Base-by-base conservation (phyloP, 2,329 filamentous ascomycete species). In the Neofusicoccum sp. region DNA sequence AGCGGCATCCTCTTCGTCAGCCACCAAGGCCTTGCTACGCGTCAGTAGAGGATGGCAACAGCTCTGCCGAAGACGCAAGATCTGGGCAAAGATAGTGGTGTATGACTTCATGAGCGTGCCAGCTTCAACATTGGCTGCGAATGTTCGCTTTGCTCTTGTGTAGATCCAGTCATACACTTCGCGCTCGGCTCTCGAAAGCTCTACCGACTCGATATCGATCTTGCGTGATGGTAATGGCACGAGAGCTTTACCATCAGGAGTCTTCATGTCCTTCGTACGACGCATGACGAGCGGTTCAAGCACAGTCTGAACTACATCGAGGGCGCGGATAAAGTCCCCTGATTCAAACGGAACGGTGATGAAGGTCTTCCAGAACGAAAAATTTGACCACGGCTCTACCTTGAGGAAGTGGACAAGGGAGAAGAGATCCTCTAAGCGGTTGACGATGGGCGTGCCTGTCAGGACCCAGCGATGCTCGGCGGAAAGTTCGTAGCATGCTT, bases 321-420 rank as follows among this genome's bases (percentile, higher is more conserved):
- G 81, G 0, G 95, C 95, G 4, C 93, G 88, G 66, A 97, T 86
- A 71, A 96, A 97, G 64, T 99, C 90, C 66, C 95, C 95, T 0
- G 91, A 93, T 73, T 99, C 95, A 65, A 99, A 99, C 0, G 95
- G 95, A 1, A 96, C 88, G 0, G 95, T 99, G 70, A 99, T 98
- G 73, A 99, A 99, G 0, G 95, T 98, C 72, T 93, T 93, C 95
- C 95, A 99, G 77, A 96, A 99, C 0, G 93, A 96, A 74, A 99
- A 99, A 73, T 98, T 98, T 69, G 89, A 95, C 95, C 95, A 99
- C 0, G 95, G 95, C 72, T 98, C 93, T 3, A 99, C 95, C 61
- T 91, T 88, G 9, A 99, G 79, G 76, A 98, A 99, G 3, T 91
- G 87, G 11, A 98, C 91, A 38, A 99, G 78, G 69, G 91, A 96